Conservation (phyloP, 2,329 filamentous ascomycete genomes). For the Sporothrix inflata region DNA sequence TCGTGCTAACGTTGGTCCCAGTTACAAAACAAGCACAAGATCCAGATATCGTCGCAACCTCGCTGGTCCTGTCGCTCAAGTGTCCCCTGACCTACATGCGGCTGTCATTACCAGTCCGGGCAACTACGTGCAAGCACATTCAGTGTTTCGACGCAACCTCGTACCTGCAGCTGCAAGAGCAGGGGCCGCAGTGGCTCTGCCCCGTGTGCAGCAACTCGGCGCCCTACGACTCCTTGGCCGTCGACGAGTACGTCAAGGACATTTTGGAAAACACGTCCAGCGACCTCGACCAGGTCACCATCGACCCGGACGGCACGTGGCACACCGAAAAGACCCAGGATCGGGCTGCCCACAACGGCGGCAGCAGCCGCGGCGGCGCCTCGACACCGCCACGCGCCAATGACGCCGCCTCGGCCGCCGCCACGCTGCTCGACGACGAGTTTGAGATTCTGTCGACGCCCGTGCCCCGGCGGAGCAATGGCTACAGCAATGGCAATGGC, state of each 20-base stretch:
- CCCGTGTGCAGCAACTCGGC: constrained; percentile 87
- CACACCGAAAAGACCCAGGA: constrained; percentile 37
- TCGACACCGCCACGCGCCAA: not conserved
- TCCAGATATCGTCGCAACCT: constrained; percentile 85
- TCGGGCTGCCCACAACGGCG: constrained; percentile 40
- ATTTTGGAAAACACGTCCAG: constrained; percentile 75
- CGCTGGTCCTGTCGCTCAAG: constrained; percentile 85
- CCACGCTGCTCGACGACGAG: constrained; percentile 24
- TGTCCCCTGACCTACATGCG: constrained; percentile 88
- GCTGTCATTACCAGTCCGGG: constrained; percentile 78
- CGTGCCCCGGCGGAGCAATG: not conserved
- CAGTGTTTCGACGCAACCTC: constrained; percentile 94
- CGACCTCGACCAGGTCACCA: constrained; percentile 80
- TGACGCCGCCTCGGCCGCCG: not conserved
- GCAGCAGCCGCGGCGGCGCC: not conserved
- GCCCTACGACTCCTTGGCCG: constrained; percentile 77
- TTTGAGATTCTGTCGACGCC: constrained; percentile 24
- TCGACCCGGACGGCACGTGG: constrained; percentile 88
- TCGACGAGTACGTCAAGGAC: constrained; percentile 91
- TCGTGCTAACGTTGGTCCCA: constrained; percentile 44
- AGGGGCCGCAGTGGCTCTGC: constrained; percentile 95
- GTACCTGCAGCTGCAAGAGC: constrained; percentile 91
- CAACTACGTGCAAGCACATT: constrained; percentile 79
- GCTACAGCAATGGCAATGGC: not conserved
- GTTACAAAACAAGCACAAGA: constrained; percentile 82